These are phyloP conservation scores for Gelatoporia subvermispora DNA, from an alignment of 768 basidiomycete genomes.

Conservation along the genomic window DNA sequence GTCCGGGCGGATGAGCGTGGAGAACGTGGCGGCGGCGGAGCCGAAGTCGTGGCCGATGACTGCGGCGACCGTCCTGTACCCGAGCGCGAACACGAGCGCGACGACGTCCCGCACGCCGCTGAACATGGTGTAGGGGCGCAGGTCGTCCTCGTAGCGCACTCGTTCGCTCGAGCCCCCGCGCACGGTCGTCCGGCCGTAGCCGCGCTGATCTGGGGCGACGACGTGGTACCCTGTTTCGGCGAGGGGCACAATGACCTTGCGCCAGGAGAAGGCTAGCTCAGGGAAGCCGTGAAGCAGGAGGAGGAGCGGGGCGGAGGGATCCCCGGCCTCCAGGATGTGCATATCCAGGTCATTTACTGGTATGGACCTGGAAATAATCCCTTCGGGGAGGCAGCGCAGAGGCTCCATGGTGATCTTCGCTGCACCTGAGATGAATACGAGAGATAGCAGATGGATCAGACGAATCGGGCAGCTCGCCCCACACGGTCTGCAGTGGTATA, in stretches of 20 bases:
- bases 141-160: conserved; percentile 42
- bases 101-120: conserved; percentile 50
- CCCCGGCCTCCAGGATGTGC: conserved; percentile 46
- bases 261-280: conserved; percentile 63
- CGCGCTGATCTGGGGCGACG: conserved; percentile 59
- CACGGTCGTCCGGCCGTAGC: conserved; percentile 37
- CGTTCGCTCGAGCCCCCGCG: conserved; percentile 10
- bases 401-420: too few species aligned
- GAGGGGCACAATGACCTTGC: conserved; percentile 51
- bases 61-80: conserved; percentile 40
- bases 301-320: conserved; percentile 34
- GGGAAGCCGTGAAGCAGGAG: conserved; percentile 65
- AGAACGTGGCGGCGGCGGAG: conserved; percentile 46
- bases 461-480: too few species aligned
- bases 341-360: conserved; percentile 44
- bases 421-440: too few species aligned
- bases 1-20: conserved; percentile 51
- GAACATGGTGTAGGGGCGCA: conserved; percentile 44
- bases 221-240: conserved; percentile 50
- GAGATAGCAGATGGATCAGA: too few species aligned
- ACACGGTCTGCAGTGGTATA: too few species aligned
- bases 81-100: conserved; percentile 46
- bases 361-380: conserved; percentile 36
- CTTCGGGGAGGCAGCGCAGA: conserved; percentile 15
- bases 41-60: conserved; percentile 63